Evolutionary conservation across 1,139 yeast genomes (phyloP), one percentile per base, ranked within the genome.

Genomic region (Debaryomyces nepalensis): DNA sequence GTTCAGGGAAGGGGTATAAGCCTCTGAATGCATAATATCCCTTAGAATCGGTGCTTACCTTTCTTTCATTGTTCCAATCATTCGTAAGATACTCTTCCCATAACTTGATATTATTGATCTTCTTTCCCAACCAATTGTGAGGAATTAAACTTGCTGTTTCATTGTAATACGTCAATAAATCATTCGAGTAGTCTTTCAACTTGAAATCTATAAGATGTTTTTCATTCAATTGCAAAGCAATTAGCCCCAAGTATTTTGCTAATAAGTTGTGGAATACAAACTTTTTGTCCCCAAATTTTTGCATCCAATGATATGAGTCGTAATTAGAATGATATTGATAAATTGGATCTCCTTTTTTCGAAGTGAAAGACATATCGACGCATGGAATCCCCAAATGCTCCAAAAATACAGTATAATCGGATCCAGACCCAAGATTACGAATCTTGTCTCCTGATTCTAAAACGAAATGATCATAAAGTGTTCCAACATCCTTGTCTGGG

Each of bases 391-490:
- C 78, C 54, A 73, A 68, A 49, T 73, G 77, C 48, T 73, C 77
- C 52, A 71, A 66, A 50, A 67, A 72, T 4, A 73, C 78, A 8
- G 77, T 73, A 51, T 67, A 73, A 52, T 73, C 78, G 2, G 77
- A 71, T 4, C 78, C 78, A 10, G 76, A 69, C 1, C 78, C 78
- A 44, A 73, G 62, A 40, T 63, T 60, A 5, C 52, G 48, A 36
- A 73, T 69, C 6, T 53, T 45, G 39, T 62, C 73, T 16, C 72
- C 75, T 4, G 61, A 55, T 7, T 59, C 65, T 9, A 61, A 54
- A 23, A 69, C 63, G 66, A 81, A 84, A 54, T 84, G 86, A 8
- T 84, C 87, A 49, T 73, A 77, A 37, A 88, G 67, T 0, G 84
- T 59, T 2, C 67, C 70, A 5, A 51, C 64, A 14, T 57, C 63